phyloP scores from a whole-genome alignment of 441 rosid species.

The Erodium moschatum region DNA sequence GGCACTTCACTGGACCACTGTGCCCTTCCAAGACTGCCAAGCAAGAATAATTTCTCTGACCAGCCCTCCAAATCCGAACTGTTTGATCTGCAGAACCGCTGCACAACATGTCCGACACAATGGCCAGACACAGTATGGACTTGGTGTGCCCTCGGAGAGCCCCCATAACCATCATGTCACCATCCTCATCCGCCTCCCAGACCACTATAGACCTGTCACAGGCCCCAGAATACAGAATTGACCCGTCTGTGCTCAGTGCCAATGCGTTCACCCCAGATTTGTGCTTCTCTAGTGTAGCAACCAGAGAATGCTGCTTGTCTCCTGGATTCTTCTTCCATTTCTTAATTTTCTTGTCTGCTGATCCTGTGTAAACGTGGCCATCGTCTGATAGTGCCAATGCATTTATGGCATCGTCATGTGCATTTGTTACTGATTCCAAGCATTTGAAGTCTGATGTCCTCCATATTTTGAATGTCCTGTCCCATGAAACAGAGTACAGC shows the following conservation, averaged over 20 bases:
- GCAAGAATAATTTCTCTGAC: constrained; percentile 37
- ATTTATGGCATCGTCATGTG: constrained; percentile 84
- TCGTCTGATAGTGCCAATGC: constrained; percentile 49
- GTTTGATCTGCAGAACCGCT: constrained; percentile 84
- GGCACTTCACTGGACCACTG: constrained; percentile 75
- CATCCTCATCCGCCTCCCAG: constrained; percentile 46
- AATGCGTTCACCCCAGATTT: constrained; percentile 70
- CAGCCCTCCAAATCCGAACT: constrained; percentile 58
- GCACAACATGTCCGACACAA: constrained; percentile 50
- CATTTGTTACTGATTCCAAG: constrained; percentile 56
- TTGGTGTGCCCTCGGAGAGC: constrained; percentile 61
- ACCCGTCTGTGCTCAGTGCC: constrained; percentile 47
- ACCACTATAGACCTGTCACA: constrained; percentile 56
- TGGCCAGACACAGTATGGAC: constrained; percentile 59
- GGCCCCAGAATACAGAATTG: constrained; percentile 57
- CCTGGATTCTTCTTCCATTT: constrained; percentile 53
- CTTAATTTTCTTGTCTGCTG: constrained; percentile 71
- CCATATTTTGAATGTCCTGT: constrained; percentile 79
- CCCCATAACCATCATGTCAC: constrained; percentile 38
- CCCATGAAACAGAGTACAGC: constrained; percentile 91
- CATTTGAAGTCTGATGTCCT: constrained; percentile 73
- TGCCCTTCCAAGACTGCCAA: constrained; percentile 69
- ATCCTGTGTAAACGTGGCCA: constrained; percentile 72
- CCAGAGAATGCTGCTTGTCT: constrained; percentile 45
- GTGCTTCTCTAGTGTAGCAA: constrained; percentile 50